Percentiles rank a stretch among this genome's conserved stretches.
phyloP scores from a whole-genome alignment of 257 asterid genomes.

The Solanum sejunctum region DNA sequence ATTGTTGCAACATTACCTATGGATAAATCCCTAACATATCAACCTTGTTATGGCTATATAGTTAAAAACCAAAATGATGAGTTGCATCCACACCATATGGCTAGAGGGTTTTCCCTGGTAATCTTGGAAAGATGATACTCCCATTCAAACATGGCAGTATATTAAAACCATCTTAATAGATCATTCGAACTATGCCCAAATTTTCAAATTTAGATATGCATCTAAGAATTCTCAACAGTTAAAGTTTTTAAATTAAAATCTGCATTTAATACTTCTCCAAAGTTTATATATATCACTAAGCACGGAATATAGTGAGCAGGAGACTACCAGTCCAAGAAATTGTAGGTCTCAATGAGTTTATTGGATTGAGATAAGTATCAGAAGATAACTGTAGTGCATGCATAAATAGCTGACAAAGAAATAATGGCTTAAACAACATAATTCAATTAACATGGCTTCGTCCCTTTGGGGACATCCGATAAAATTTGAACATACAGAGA shows the following conservation, averaged over 20 bases:
- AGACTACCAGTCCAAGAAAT: not conserved
- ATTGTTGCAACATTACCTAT: too few relatives aligned
- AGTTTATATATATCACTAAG: not conserved
- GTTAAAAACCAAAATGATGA: not conserved
- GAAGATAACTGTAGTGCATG: not conserved
- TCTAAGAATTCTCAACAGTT: not conserved
- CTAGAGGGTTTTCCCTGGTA: not conserved
- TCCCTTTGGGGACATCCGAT: too few relatives aligned
- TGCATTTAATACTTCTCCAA: not conserved
- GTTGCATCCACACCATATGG: not conserved
- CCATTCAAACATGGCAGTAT: not conserved
- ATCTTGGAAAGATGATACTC: not conserved
- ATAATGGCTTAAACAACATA: not conserved
- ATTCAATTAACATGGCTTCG: not conserved
- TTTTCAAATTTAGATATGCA: not conserved
- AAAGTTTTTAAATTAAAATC: not conserved
- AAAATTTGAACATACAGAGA: conserved; percentile 12
- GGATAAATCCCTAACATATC: not conserved
- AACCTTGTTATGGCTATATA: not conserved
- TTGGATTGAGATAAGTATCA: not conserved
- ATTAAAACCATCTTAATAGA: not conserved
- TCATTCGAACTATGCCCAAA: not conserved
- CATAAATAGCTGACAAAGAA: not conserved
- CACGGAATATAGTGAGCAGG: not conserved
- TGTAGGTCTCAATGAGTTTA: not conserved